These are phyloP conservation scores for Boletellus sp. DNA, from an alignment of 768 basidiomycete genomes.

Conservation along the genomic window DNA sequence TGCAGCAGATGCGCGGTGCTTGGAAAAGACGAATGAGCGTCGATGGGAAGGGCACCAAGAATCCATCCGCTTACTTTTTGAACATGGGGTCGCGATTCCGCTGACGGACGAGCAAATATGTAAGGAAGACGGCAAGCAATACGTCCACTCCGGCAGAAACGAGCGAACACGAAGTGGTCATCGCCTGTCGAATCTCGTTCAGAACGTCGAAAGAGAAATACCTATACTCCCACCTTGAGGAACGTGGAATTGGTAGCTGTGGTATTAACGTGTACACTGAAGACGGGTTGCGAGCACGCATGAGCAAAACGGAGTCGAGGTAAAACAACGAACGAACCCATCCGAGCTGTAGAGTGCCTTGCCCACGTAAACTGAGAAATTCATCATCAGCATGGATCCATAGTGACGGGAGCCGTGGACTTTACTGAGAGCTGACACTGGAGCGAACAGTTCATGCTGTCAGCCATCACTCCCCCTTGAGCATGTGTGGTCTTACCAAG, in stretches of 20 bases:
- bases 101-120: constrained; percentile 2
- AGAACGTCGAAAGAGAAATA: background rate
- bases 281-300: background rate
- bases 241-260: background rate
- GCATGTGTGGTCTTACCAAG: constrained; percentile 2
- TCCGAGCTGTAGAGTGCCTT: background rate
- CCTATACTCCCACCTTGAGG: background rate
- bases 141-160: constrained; percentile 7
- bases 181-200: background rate
- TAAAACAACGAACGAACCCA: constrained; percentile 3
- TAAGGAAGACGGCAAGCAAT: constrained; percentile 2
- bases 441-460: background rate
- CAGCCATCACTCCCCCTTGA: background rate
- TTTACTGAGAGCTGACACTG: constrained; percentile 5
- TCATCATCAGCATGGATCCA: background rate
- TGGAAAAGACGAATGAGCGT: background rate
- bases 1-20: constrained; percentile 9
- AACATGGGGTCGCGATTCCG: background rate
- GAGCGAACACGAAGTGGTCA: background rate
- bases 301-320: background rate
- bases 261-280: background rate
- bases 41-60: background rate
- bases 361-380: constrained; percentile 1
- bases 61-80: background rate
- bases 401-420: background rate